These are phyloP conservation scores for Colletotrichum destructivum DNA, from an alignment of 2,329 filamentous ascomycete species.

Conservation along the genomic window DNA sequence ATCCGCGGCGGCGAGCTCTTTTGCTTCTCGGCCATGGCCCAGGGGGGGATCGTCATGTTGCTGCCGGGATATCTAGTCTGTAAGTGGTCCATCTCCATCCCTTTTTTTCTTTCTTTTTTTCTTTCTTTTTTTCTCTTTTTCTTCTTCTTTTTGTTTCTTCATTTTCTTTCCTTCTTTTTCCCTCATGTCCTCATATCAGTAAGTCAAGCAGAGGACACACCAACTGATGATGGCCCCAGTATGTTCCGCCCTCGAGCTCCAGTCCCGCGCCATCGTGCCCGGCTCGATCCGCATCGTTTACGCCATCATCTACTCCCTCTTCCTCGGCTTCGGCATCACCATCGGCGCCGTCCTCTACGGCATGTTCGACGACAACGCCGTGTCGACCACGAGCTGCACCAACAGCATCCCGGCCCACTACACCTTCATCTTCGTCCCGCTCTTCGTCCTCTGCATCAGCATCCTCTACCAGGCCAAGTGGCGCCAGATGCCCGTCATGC, in stretches of 20 bases:
- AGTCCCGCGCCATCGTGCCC: conserved; percentile 78
- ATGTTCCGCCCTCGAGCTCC: conserved; percentile 72
- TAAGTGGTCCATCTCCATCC: conserved; percentile 51
- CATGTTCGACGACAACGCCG: conserved; percentile 69
- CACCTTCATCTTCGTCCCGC: conserved; percentile 80
- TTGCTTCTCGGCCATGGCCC: conserved; percentile 76
- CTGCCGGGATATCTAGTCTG: conserved; percentile 75
- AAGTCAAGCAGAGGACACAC: conserved; percentile 34
- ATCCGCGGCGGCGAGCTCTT: conserved; percentile 67
- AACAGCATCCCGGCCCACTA: conserved; percentile 59
- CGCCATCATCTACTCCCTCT: conserved; percentile 80
- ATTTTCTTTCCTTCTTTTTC: too few relatives aligned
- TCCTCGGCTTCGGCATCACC: conserved; percentile 81
- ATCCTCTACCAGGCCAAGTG: conserved; percentile 87
- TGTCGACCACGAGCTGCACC: conserved; percentile 58
- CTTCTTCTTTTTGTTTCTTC: too few relatives aligned
- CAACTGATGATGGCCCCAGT: conserved; percentile 57
- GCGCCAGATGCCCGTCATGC: conserved; percentile 85
- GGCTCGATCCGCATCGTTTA: conserved; percentile 83
- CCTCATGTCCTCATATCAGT: too few relatives aligned
- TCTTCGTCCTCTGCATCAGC: conserved; percentile 81
- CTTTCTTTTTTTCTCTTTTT: neutral
- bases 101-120: neutral
- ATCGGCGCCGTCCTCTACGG: conserved; percentile 77
- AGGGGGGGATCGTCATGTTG: conserved; percentile 76